Base-by-base conservation (phyloP, 441 rosid genomes). In the Mallotus japonicus region DNA sequence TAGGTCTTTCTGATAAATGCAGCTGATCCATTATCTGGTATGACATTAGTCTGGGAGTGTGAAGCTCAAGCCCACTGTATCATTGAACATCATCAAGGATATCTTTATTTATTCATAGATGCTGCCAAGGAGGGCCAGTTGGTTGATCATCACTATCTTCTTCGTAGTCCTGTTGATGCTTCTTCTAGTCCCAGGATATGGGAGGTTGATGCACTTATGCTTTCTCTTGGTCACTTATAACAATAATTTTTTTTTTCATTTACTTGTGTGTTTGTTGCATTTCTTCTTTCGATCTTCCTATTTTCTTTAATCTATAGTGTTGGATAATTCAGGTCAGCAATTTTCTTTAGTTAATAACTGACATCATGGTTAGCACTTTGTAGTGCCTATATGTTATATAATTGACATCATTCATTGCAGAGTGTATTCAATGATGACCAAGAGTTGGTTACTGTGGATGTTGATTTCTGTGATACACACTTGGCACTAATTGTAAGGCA, bases 1-100 rank as follows among this genome's bases (percentile, higher is more conserved):
- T 87, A 95, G 99, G 98, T 95, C 80, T 90, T 90, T 87, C 89
- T 95, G 79, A 89, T 91, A 78, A 89, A 88, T 89, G 94, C 98
- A 85, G 97, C 96, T 75, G 88, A 93, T 75, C 99, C 97, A 11
- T 82, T 86, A 73, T 86, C 96, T 71, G 90, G 93, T 78, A 78
- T 89, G 92, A 84, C 76, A 64, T 86, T 87, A 80, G 83, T 85
- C 71, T 95, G 97, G 97, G 94, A 95, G 80, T 86, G 92, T 85
- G 87, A 90, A 81, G 88, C 86, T 80, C 91, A 81, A 74, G 88
- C 86, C 32, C 99, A 91, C 75, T 93, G 98, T 80, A 81, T 91
- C 69, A 81, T 92, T 62, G 98, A 93, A 87, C 99, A 95, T 87
- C 99, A 90, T 82, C 91, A 83, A 40, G 95, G 91, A 15, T 85